These are phyloP conservation scores for Colletotrichum sp. DNA, from an alignment of 2,329 filamentous ascomycete species.

Conservation along the genomic window DNA sequence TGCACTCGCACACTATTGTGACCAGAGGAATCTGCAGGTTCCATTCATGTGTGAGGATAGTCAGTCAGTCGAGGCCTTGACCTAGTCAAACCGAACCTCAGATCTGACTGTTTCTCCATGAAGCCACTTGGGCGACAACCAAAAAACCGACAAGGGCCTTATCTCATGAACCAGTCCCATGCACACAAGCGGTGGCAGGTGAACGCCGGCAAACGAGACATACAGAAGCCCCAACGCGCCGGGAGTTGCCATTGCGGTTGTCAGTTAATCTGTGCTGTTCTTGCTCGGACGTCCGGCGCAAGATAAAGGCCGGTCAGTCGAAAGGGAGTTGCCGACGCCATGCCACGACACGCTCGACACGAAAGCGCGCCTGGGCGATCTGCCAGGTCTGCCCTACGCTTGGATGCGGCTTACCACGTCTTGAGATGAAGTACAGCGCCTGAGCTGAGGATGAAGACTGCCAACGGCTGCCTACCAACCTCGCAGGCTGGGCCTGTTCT, in stretches of 20 bases:
- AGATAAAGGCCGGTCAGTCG: not conserved
- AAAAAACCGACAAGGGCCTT: not conserved
- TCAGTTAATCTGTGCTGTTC: not conserved
- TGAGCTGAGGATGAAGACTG: not conserved
- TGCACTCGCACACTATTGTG: not conserved
- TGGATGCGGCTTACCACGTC: not conserved
- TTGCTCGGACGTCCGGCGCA: constrained; percentile 15
- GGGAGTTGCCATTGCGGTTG: not conserved
- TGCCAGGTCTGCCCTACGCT: constrained; percentile 5
- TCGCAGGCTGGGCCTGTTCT: not conserved
- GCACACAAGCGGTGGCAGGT: not conserved
- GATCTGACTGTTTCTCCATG: not conserved
- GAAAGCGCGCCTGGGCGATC: not conserved
- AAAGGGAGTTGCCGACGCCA: constrained; percentile 6
- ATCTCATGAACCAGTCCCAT: not conserved
- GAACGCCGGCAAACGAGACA: not conserved
- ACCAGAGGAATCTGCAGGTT: not conserved
- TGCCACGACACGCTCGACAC: not conserved
- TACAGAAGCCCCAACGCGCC: not conserved
- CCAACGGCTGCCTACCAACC: not conserved
- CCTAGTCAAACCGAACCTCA: not conserved
- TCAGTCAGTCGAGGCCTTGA: not conserved
- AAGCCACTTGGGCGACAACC: not conserved
- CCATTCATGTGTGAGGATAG: not conserved
- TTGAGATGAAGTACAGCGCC: not conserved